Evolutionary conservation across 225 moss, liverwort and hornwort species (phyloP).

Genomic region (Straminergon stramineum): DNA sequence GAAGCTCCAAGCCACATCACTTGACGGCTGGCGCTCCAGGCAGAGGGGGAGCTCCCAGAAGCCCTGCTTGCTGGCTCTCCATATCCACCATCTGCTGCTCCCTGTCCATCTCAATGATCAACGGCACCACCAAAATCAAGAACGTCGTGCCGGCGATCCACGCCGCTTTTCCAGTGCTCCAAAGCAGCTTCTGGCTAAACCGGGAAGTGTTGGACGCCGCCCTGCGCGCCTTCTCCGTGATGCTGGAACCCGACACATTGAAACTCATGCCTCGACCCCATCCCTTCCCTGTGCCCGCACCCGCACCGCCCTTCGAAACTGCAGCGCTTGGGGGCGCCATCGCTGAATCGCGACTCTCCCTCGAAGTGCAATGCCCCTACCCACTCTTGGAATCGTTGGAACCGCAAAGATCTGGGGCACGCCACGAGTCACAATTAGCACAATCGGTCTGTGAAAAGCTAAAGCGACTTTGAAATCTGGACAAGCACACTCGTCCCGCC

Average conservation of each 20-base stretch:
- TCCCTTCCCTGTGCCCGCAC: constrained; percentile 28
- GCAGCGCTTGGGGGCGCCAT: constrained; percentile 39
- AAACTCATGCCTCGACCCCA: constrained; percentile 53
- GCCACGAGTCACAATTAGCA: not conserved
- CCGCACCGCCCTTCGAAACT: constrained; percentile 4
- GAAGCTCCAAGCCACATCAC: constrained; percentile 4
- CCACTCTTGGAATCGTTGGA: not conserved
- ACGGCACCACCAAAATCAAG: constrained; percentile 84
- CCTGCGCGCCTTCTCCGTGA: constrained; percentile 77
- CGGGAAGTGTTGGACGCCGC: constrained; percentile 77
- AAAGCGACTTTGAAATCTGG: not conserved
- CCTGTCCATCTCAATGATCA: constrained; percentile 98
- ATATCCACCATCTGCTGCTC: constrained; percentile 99
- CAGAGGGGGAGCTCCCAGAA: constrained; percentile 62
- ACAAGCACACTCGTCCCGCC: not conserved
- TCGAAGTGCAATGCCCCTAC: not conserved
- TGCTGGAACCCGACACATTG: constrained; percentile 41
- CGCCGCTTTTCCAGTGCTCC: constrained; percentile 99
- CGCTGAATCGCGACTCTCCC: not conserved
- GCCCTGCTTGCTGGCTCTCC: constrained; percentile 91
- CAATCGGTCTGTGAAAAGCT: not conserved
- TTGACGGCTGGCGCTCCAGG: constrained; percentile 27
- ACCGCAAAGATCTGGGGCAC: not conserved
- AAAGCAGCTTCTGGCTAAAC: constrained; percentile 88
- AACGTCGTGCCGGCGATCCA: constrained; percentile 98